Percentiles rank a stretch among this genome's conserved stretches.
These are phyloP conservation scores for Coemansia sp. DNA, from an alignment of 192 early-diverging fungal genomes.

Conservation along the genomic window DNA sequence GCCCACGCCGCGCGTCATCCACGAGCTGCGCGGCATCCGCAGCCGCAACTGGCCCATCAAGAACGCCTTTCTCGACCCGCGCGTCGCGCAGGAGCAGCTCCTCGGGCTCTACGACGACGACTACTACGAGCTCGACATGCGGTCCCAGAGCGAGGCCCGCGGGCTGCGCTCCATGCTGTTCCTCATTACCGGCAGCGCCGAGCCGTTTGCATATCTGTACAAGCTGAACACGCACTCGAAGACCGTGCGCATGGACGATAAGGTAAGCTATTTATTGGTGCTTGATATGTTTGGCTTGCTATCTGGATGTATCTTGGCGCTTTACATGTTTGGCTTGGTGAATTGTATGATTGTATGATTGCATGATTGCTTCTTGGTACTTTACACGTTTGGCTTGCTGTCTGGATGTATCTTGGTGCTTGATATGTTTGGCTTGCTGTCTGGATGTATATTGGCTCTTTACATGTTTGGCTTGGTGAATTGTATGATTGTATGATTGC, in stretches of 20 bases:
- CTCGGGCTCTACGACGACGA: slow-evolving; percentile 47
- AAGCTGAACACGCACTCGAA: slow-evolving; percentile 42
- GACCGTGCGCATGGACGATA: slow-evolving; percentile 39
- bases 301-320: too few relatives aligned
- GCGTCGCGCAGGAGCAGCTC: slow-evolving; percentile 46
- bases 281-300: too few relatives aligned
- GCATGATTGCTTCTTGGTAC: too few relatives aligned
- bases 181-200: slow-evolving; percentile 65
- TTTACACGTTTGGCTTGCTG: too few relatives aligned
- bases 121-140: slow-evolving; percentile 50
- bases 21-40: slow-evolving; percentile 86
- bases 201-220: slow-evolving; percentile 68
- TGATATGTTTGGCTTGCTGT: too few relatives aligned
- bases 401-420: neutral
- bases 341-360: too few relatives aligned
- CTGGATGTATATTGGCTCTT: too few relatives aligned
- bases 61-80: slow-evolving; percentile 69
- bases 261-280: slow-evolving; percentile 26
- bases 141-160: slow-evolving; percentile 46
- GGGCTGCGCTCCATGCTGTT: slow-evolving; percentile 53
- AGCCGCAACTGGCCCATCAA: slow-evolving; percentile 97
- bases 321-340: too few relatives aligned
- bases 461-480: too few relatives aligned
- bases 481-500: too few relatives aligned
- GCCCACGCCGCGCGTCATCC: slow-evolving; percentile 64